phyloP scores from a whole-genome alignment of 768 basidiomycete genomes.

The Leucogyrophana mollusca region DNA sequence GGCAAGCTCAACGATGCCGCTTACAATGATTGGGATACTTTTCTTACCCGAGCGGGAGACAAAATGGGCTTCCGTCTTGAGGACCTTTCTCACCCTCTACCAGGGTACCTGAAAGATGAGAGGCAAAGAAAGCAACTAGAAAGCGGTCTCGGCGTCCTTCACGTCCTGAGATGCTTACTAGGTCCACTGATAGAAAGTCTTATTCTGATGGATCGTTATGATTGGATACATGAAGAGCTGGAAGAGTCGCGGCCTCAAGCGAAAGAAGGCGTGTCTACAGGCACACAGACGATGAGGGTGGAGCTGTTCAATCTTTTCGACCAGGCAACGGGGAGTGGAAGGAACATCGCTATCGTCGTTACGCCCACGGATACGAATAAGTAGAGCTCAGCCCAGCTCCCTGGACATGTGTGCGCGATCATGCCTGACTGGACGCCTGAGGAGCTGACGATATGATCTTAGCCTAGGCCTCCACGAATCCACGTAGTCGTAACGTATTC shows the following conservation, averaged over 20 bases:
- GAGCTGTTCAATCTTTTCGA: conserved; percentile 68
- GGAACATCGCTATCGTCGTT: conserved; percentile 67
- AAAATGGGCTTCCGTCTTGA: conserved; percentile 24
- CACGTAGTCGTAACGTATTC: no score
- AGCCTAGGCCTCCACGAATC: no score
- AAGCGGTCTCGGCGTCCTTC: conserved; percentile 53
- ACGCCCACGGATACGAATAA: conserved; percentile 24
- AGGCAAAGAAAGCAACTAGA: conserved; percentile 29
- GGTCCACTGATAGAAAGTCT: conserved; percentile 68
- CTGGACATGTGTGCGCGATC: no score
- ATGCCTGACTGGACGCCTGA: no score
- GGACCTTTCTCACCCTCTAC: conserved; percentile 11
- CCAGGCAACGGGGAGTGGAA: conserved; percentile 67
- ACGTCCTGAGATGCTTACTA: conserved; percentile 64
- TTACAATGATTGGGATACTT: conserved; percentile 49
- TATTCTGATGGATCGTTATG: conserved; percentile 59
- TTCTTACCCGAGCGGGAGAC: conserved; percentile 35
- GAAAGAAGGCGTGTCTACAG: conserved; percentile 10
- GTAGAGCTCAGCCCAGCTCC: no score
- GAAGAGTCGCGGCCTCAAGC: conserved; percentile 16
- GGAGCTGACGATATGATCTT: no score
- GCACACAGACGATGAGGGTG: conserved; percentile 29
- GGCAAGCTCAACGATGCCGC: conserved; percentile 51
- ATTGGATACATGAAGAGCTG: conserved; percentile 51
- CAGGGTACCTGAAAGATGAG: conserved; percentile 21